A percentile compares a stretch with the other conserved stretches of the same genome.
Evolutionary conservation across 108 stramenopile genomes (phyloP).

Genomic region (Heterococcus sp.): DNA sequence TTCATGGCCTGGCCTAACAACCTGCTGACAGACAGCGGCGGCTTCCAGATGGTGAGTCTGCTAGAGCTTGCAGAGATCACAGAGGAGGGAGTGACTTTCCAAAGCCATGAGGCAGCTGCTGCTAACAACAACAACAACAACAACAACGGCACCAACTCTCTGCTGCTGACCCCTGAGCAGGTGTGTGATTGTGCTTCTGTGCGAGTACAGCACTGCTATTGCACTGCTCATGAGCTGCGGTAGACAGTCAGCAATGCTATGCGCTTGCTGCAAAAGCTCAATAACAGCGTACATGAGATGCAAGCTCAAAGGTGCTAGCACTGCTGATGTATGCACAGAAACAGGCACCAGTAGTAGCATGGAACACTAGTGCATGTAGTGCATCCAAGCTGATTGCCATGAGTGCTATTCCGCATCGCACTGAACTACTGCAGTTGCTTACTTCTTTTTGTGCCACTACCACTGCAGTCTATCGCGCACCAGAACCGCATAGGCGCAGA

Average conservation of each 20-base stretch:
- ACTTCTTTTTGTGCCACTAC: background rate
- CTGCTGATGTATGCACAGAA: too few species aligned
- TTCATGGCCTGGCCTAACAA: constrained; percentile 80
- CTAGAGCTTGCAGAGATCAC: constrained; percentile 82
- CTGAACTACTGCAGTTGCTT: background rate
- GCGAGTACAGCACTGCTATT: background rate
- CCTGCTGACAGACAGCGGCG: constrained; percentile 88
- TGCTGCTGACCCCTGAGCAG: constrained; percentile 91
- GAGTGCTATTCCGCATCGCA: background rate
- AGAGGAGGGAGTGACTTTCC: constrained; percentile 92
- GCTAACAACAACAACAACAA: too few species aligned
- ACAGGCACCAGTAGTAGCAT: too few species aligned
- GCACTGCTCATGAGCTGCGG: background rate
- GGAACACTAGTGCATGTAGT: background rate
- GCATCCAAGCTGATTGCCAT: background rate
- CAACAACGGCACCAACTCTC: constrained; percentile 61
- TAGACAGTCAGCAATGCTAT: background rate
- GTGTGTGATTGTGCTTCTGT: background rate
- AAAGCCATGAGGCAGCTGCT: too few species aligned
- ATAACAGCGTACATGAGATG: too few species aligned
- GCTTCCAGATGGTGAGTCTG: constrained; percentile 97
- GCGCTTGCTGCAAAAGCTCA: too few species aligned
- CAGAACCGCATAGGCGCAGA: constrained; percentile 82
- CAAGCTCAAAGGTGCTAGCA: too few species aligned
- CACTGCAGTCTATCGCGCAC: background rate